Conservation (phyloP, 495 filamentous ascomycete genomes). For the Neurospora sp. region DNA sequence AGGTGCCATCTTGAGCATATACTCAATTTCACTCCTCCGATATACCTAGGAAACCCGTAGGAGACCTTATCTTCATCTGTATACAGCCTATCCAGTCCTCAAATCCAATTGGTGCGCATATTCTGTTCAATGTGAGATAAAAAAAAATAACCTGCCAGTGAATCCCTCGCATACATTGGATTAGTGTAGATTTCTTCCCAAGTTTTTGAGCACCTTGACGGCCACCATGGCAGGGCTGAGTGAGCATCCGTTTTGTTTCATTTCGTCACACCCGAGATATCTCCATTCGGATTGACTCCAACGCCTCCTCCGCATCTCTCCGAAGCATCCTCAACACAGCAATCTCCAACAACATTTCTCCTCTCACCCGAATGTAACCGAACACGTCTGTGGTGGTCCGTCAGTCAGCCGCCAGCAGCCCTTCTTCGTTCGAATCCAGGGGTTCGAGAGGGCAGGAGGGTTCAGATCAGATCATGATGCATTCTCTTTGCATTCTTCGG, state of each 20-base stretch:
- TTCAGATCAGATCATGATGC: neutral
- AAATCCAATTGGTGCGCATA: no score
- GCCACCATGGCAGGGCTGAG: neutral
- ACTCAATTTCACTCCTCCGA: no score
- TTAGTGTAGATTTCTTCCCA: neutral
- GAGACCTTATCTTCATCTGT: no score
- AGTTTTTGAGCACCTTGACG: neutral
- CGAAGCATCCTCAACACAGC: neutral
- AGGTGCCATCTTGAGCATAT: no score
- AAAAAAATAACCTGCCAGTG: no score
- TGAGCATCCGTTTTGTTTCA: neutral
- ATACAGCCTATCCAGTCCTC: no score
- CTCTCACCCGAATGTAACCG: neutral
- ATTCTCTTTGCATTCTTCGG: neutral
- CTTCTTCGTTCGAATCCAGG: neutral
- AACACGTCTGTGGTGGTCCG: neutral
- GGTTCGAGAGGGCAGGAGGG: no score
- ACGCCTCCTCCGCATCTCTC: neutral
- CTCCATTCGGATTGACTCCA: neutral
- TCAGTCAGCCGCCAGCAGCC: neutral
- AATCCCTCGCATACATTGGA: no score
- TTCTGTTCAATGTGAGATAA: no score
- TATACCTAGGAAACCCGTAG: no score
- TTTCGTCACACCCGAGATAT: neutral
- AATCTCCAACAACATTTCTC: neutral